Evolutionary conservation across 2,329 filamentous ascomycete species (phyloP).

Genomic region (Fusarium pseudocircinatum): DNA sequence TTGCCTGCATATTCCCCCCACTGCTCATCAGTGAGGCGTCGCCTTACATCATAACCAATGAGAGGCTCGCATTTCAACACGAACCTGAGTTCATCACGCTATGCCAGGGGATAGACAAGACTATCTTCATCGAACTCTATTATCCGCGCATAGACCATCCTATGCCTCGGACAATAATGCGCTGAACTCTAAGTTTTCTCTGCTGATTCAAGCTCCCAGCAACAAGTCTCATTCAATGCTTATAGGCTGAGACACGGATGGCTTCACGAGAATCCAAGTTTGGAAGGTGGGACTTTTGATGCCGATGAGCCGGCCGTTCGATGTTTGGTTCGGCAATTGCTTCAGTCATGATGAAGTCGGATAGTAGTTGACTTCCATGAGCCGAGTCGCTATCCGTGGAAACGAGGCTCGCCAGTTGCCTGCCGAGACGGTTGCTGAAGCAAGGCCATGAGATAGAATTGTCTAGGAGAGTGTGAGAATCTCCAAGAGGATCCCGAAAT

Average conservation of each 20-base stretch:
- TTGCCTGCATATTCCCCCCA: no score
- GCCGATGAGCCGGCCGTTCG: not conserved
- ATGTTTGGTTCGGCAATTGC: not conserved
- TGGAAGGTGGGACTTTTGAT: not conserved
- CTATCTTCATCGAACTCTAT: not conserved
- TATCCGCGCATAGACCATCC: not conserved
- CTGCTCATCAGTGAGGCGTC: not conserved
- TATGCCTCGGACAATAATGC: not conserved
- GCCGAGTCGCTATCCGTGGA: not conserved
- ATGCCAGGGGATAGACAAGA: rapidly evolving
- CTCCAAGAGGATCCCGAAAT: not conserved
- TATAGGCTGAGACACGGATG: not conserved
- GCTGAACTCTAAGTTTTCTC: not conserved
- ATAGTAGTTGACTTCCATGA: no score
- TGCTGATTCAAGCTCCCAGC: no score
- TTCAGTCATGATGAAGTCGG: not conserved
- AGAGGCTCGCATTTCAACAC: not conserved
- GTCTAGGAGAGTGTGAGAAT: rapidly evolving
- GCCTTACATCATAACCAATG: not conserved
- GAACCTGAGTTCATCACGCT: not conserved
- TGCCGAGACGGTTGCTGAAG: no score
- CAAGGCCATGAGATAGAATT: no score
- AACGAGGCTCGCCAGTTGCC: not conserved
- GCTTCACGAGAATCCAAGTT: not conserved
- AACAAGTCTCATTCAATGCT: not conserved